Evolutionary conservation across 2,329 filamentous ascomycete genomes (phyloP).

Genomic region (Cladophialophora bantiana): DNA sequence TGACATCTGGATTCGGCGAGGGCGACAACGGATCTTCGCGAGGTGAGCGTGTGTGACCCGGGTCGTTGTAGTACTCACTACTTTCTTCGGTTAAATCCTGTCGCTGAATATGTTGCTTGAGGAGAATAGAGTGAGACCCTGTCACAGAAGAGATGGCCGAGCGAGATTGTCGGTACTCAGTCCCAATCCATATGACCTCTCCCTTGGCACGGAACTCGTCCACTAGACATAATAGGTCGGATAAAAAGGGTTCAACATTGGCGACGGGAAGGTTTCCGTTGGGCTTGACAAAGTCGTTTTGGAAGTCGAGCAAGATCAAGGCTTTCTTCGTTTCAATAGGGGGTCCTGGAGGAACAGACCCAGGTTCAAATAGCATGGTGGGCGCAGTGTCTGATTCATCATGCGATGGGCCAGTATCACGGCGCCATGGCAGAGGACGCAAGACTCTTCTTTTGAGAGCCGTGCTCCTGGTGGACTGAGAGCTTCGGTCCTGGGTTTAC

Average conservation of each 20-base stretch:
- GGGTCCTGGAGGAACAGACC: conserved; percentile 46
- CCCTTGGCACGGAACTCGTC: conserved; percentile 75
- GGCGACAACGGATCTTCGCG: conserved; percentile 30
- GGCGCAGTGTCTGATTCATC: conserved; percentile 20
- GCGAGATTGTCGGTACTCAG: conserved; percentile 71
- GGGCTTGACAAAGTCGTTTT: conserved; percentile 82
- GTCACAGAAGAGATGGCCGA: conserved; percentile 60
- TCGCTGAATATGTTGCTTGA: conserved; percentile 30
- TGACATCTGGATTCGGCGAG: conserved; percentile 24
- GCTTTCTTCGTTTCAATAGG: conserved; percentile 69
- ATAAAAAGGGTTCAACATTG: conserved; percentile 69
- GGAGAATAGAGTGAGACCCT: conserved; percentile 52
- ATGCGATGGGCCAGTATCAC: conserved; percentile 12
- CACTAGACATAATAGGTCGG: conserved; percentile 70
- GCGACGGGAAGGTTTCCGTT: conserved; percentile 72
- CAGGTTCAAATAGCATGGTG: conserved; percentile 38
- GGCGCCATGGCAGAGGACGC: not conserved
- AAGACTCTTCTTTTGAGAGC: conserved; percentile 1
- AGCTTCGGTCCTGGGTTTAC: not conserved
- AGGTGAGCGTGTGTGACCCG: conserved; percentile 24
- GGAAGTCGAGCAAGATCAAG: conserved; percentile 82
- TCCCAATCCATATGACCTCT: conserved; percentile 84
- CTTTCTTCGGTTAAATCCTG: conserved; percentile 17
- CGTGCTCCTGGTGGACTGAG: not conserved
- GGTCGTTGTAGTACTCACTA: conserved; percentile 26